Percentiles rank a stretch among this genome's conserved stretches.
phyloP scores from a whole-genome alignment of 2,329 filamentous ascomycete species.

The Cucurbitaria berberidis region DNA sequence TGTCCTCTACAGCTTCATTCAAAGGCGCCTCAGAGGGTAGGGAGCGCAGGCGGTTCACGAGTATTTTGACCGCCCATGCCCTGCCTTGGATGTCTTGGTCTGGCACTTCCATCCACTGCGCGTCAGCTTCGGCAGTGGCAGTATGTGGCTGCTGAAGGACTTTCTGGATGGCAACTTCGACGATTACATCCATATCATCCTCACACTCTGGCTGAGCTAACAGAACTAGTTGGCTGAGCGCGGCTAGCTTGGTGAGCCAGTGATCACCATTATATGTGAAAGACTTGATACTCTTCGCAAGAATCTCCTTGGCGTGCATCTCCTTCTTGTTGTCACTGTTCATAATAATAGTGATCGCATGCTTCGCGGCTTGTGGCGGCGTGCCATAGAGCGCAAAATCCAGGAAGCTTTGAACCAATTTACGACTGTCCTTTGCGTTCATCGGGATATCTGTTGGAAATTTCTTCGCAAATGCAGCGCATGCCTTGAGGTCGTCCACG shows the following conservation, averaged over 20 bases:
- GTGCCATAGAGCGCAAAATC: slow-evolving; percentile 83
- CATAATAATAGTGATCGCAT: slow-evolving; percentile 89
- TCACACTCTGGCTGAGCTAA: slow-evolving; percentile 76
- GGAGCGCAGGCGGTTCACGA: slow-evolving; percentile 84
- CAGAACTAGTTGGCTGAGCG: slow-evolving; percentile 76
- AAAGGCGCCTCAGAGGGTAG: slow-evolving; percentile 54
- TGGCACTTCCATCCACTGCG: slow-evolving; percentile 60
- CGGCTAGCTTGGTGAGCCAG: slow-evolving; percentile 75
- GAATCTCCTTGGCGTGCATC: slow-evolving; percentile 82
- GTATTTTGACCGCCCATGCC: slow-evolving; percentile 78
- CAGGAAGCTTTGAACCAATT: slow-evolving; percentile 80
- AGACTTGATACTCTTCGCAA: slow-evolving; percentile 75
- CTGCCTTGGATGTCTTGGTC: slow-evolving; percentile 87
- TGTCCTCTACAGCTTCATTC: slow-evolving; percentile 62
- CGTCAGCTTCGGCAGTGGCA: slow-evolving; percentile 62
- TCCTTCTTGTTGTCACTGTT: slow-evolving; percentile 78
- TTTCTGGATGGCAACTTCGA: slow-evolving; percentile 76
- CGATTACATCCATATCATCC: slow-evolving; percentile 72
- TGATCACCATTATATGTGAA: slow-evolving; percentile 75
- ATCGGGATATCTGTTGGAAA: slow-evolving; percentile 82
- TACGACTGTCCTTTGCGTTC: slow-evolving; percentile 64
- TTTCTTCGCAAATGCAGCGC: slow-evolving; percentile 86
- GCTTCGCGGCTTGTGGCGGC: slow-evolving; percentile 85
- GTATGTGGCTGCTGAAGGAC: slow-evolving; percentile 72
- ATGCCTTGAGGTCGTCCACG: slow-evolving; percentile 93